These are phyloP conservation scores for Phytophthora sp. DNA, from an alignment of 352 stramenopile species.

Conservation along the genomic window DNA sequence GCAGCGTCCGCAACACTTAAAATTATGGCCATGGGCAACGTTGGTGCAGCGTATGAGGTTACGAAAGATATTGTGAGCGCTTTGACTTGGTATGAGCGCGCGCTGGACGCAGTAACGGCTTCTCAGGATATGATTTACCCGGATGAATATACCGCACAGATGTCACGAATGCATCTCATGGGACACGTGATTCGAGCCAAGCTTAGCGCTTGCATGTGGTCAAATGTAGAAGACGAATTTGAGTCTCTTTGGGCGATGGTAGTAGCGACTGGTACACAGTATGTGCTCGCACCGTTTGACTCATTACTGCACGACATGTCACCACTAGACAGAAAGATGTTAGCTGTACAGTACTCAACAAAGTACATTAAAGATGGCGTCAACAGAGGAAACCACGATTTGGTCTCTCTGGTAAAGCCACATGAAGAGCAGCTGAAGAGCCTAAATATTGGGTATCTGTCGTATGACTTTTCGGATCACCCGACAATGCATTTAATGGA, in stretches of 20 bases:
- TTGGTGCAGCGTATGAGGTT: conserved; percentile 53
- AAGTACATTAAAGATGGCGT: conserved; percentile 20
- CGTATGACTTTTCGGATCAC: conserved; percentile 84
- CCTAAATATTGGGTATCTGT: conserved; percentile 79
- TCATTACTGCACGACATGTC: conserved; percentile 59
- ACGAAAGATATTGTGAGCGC: conserved; percentile 41
- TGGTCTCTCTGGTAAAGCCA: background rate
- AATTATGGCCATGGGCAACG: conserved; percentile 52
- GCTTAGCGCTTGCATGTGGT: conserved; percentile 61
- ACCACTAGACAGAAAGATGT: conserved; percentile 36
- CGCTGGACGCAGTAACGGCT: conserved; percentile 16
- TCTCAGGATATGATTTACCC: conserved; percentile 13
- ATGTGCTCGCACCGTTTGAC: conserved; percentile 72
- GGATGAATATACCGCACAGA: conserved; percentile 16
- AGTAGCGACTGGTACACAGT: conserved; percentile 20
- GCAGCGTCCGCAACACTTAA: conserved; percentile 18
- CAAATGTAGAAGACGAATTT: conserved; percentile 38
- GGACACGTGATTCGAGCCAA: conserved; percentile 50
- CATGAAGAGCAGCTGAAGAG: conserved; percentile 9
- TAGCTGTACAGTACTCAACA: conserved; percentile 45
- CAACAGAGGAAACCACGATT: background rate
- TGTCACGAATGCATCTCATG: conserved; percentile 28
- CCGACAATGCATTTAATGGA: conserved; percentile 82
- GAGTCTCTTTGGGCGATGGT: conserved; percentile 44
- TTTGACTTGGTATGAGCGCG: conserved; percentile 38